Evolutionary conservation across 106 monocot species (phyloP), one percentile per base, ranked within the genome.

Genomic region (Phalaenopsis equestris): DNA sequence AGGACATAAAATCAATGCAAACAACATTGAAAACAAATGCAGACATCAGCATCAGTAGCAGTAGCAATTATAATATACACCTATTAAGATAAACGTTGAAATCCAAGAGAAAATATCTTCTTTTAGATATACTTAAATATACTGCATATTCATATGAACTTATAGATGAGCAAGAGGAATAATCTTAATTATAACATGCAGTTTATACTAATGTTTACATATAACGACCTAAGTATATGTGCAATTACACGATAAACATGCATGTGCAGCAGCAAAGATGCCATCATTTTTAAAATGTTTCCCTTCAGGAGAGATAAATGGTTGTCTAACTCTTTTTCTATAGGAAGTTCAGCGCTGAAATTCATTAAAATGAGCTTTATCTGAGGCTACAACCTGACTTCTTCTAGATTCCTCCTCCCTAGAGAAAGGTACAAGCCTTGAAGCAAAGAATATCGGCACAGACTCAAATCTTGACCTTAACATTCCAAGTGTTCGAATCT

Each of bases 401-500:
- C 47, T 79, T 61, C 73, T 89, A 18, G 80, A 73, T 77, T 81
- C 82, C 41, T 72, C 85, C 55, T 83, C 85, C 55, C 82, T 81
- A 42, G 84, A 81, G 0, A 17, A 75, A 76, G 97, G 94, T 56
- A 94, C 90, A 56, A 97, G 83, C 12, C 82, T 72, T 78, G 88
- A 81, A 77, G 82, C 87, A 85, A 94, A 97, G 73, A 86, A 87
- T 70, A 75, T 77, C 41, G 97, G 97, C 61, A 97, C 85, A 72
- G 92, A 81, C 41, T 92, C 90, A 89, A 97, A 97, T 88, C 97
- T 89, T 41, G 97, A 94, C 65, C 94, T 86, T 82, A 97, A 82
- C 97, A 97, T 97, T 39, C 94, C 97, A 55, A 97, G 89, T n/a
- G 97, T 97, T 58, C 97, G 84, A 77, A 97, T 97, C 97, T 97